phyloP scores from a whole-genome alignment of 805 yeast species.

The Candida anglica region DNA sequence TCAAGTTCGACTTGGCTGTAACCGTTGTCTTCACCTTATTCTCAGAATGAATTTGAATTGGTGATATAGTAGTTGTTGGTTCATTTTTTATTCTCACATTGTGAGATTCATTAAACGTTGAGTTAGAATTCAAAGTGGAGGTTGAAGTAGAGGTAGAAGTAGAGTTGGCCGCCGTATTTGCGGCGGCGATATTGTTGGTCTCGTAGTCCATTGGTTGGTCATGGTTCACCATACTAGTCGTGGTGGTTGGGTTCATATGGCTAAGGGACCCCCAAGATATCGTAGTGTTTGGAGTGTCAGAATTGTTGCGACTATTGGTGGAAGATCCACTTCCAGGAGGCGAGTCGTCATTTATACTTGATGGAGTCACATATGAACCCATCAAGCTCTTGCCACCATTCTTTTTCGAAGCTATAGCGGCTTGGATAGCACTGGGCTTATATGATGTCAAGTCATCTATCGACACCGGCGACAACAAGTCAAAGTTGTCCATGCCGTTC shows the following conservation, averaged over 20 bases:
- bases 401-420: neutral
- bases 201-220: neutral
- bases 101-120: no score
- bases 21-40: conserved; percentile 3
- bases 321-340: conserved; percentile 12
- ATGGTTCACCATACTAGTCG: neutral
- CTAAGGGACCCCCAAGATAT: conserved; percentile 4
- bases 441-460: conserved; percentile 30
- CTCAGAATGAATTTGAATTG: conserved; percentile 9
- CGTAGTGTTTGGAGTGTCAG: conserved; percentile 5
- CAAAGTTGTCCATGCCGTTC: conserved; percentile 22
- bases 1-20: conserved; percentile 17
- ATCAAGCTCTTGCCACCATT: neutral
- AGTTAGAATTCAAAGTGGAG: no score
- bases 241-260: conserved; percentile 1
- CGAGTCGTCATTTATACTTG: conserved; percentile 23
- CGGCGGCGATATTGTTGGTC: neutral
- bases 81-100: conserved; percentile 15
- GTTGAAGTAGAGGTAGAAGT: no score
- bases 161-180: no score
- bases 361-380: conserved; percentile 20
- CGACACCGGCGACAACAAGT: conserved; percentile 37
- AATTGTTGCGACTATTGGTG: conserved; percentile 6
- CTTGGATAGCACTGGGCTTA: conserved; percentile 6
- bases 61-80: conserved; percentile 12